Evolutionary conservation across 2,329 filamentous ascomycete genomes (phyloP), one percentile per base, ranked within the genome.

Genomic region (Aschersonia sp.): DNA sequence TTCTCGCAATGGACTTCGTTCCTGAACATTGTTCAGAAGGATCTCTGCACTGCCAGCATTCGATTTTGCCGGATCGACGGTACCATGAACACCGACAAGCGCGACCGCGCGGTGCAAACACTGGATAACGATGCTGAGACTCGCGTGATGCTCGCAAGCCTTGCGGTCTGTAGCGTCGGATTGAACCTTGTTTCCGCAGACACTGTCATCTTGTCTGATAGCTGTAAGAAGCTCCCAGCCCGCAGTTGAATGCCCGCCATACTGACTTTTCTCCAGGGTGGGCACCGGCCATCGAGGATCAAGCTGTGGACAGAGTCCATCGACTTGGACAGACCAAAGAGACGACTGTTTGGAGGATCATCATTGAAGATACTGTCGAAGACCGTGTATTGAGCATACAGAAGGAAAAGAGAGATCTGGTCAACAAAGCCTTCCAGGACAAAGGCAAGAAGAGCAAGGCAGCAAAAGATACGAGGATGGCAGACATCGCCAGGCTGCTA

Each of bases 241-340:
- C 6, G 3, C 20, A 20, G 9, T 28, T 12, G 12, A 45, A 12
- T 43, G 31, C 20, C 20, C 20, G 20, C 20, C 20, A n/a, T 10
- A 28, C 49, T 51, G 20, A 51, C 48, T 28, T n/a, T 31, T 44
- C 28, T 20, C 5, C 41, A 67, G 71, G 87, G 89, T 95, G 89
- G 85, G 88, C 89, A 1, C 89, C 89, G 0, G 88, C 88, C 1
- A 92, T 95, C 48, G 89, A 95, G 63, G 88, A 94, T 55, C 89
- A 95, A 61, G 89, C 89, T 3, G 75, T 94, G 3, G 89, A 95
- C 59, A 82, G 89, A 4, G 88, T 95, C 5, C 86, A 95, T 60
- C 76, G 89, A 0, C 72, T 95, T 0, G 89, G 89, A 0, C 89
- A 95, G 66, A 89, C 75, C 53, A 76, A 84, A 40, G 75, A 82